Evolutionary conservation across 2,329 filamentous ascomycete genomes (phyloP).

Genomic region (Colletotrichum sidae): DNA sequence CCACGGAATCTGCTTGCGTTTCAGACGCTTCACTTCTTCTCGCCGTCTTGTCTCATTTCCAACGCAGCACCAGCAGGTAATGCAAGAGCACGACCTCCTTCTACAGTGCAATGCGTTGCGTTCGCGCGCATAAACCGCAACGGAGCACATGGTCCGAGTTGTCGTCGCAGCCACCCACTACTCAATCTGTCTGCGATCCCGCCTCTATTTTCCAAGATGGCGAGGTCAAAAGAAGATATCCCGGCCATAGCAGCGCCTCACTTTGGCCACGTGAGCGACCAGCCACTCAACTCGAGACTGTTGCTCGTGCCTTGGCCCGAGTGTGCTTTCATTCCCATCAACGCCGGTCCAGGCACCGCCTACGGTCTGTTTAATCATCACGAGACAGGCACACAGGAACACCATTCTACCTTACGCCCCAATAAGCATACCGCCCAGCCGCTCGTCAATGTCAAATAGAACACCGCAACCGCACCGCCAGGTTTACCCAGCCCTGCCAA

Average conservation of each 20-base stretch:
- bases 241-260: no score
- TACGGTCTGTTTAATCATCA: slow-evolving; percentile 4
- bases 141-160: slow-evolving; percentile 18
- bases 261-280: no score
- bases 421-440: neutral
- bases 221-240: neutral
- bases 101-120: no score
- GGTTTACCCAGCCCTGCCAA: neutral
- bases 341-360: slow-evolving; percentile 5
- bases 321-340: slow-evolving; percentile 4
- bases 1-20: slow-evolving; percentile 20
- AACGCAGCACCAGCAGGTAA: slow-evolving; percentile 1
- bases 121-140: slow-evolving; percentile 14
- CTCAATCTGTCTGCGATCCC: neutral
- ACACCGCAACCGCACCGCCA: neutral
- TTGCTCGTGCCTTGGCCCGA: neutral
- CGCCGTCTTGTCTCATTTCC: neutral
- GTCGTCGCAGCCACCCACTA: slow-evolving; percentile 8
- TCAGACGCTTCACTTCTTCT: neutral
- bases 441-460: neutral
- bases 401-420: neutral
- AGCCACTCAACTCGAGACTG: no score
- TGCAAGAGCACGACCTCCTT: neutral
- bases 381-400: neutral
- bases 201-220: slow-evolving; percentile 10